phyloP scores from a whole-genome alignment of 163 green algal genomes.

The Botryococcus braunii region DNA sequence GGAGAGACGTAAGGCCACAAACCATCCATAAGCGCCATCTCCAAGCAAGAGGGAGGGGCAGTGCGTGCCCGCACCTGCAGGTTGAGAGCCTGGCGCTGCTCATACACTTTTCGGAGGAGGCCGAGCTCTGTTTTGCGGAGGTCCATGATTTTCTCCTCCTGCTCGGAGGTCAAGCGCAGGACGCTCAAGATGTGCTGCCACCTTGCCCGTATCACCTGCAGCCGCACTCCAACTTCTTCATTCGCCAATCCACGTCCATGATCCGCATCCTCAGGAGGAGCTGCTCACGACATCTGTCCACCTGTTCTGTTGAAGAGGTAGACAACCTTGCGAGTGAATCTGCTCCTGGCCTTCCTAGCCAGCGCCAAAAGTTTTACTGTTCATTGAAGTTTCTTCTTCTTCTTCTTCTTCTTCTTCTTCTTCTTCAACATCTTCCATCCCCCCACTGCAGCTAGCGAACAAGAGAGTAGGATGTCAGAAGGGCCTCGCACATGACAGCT shows the following conservation, averaged over 20 bases:
- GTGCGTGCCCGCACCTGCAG: slow-evolving; percentile 19
- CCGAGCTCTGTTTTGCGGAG: slow-evolving; percentile 35
- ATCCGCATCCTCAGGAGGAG: neutral
- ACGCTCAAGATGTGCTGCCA: too few species aligned
- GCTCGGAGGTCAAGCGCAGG: slow-evolving; percentile 18
- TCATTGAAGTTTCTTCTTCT: too few species aligned
- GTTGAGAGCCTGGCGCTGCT: slow-evolving; percentile 40
- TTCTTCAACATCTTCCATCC: too few species aligned
- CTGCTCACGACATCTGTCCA: neutral
- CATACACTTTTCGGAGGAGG: slow-evolving; percentile 36
- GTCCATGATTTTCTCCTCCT: slow-evolving; percentile 40
- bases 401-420: too few species aligned
- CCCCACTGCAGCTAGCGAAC: neutral
- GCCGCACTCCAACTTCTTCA: neutral
- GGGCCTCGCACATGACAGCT: too few species aligned
- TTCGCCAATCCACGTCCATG: neutral
- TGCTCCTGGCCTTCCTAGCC: neutral
- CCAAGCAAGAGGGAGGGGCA: slow-evolving; percentile 12
- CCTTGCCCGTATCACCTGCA: neutral
- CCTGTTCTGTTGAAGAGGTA: neutral
- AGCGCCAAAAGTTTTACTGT: neutral
- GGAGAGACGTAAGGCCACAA: neutral
- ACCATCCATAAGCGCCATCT: neutral
- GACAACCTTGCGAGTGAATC: neutral
- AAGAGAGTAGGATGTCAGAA: neutral